These are phyloP conservation scores for Pugionium dolabratum DNA, from an alignment of 345 rosid genomes.

Conservation along the genomic window DNA sequence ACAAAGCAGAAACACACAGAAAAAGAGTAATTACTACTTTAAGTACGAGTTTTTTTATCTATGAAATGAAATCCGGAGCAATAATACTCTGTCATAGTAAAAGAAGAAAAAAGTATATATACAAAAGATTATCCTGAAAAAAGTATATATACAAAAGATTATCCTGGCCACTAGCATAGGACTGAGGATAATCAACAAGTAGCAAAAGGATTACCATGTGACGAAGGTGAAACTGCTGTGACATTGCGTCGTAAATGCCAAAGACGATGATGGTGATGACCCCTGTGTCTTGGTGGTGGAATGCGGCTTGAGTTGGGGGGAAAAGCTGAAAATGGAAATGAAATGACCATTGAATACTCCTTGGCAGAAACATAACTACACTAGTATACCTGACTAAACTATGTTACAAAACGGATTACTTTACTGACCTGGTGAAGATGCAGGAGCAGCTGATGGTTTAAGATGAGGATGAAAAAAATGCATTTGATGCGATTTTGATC, in stretches of 20 bases:
- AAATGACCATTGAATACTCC: conserved; percentile 27
- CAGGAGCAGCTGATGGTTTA: conserved; percentile 46
- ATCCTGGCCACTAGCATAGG: conserved; percentile 12
- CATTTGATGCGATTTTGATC: conserved; percentile 38
- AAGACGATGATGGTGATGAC: conserved; percentile 57
- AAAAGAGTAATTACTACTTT: conserved; percentile 14
- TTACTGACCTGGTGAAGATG: conserved; percentile 53
- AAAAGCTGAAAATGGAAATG: conserved; percentile 45
- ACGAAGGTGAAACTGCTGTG: conserved; percentile 68
- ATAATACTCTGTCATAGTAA: neutral
- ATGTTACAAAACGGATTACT: conserved; percentile 38
- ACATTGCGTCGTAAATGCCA: conserved; percentile 54
- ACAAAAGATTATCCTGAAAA: neutral
- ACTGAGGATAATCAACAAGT: conserved; percentile 5
- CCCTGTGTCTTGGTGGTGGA: conserved; percentile 48
- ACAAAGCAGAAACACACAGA: conserved; percentile 15
- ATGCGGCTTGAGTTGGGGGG: conserved; percentile 44
- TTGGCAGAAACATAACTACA: conserved; percentile 18
- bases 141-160: conserved; percentile 1
- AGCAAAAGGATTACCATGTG: conserved; percentile 50
- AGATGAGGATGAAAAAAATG: conserved; percentile 45
- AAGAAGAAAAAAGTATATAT: conserved; percentile 5
- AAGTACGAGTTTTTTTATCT: neutral
- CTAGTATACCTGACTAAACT: neutral
- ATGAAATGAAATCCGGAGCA: neutral